These are phyloP conservation scores for Botrytis tulipae DNA, from an alignment of 2,329 filamentous ascomycete genomes.

Conservation along the genomic window DNA sequence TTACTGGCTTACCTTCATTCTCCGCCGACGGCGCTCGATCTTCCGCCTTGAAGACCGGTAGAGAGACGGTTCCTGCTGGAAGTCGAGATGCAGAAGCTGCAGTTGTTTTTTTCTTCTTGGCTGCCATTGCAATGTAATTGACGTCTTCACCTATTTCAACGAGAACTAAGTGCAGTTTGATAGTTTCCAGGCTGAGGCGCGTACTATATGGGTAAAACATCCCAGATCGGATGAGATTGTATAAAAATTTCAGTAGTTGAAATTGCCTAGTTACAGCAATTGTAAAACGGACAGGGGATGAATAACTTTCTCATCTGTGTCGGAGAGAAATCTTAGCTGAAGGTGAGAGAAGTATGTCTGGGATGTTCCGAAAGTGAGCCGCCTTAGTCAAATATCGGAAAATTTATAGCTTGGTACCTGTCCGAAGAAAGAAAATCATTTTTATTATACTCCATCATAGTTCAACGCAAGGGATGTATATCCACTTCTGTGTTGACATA, in stretches of 20 bases:
- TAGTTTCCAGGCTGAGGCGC: neutral
- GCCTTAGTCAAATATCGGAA: too few species aligned
- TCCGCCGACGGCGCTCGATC: neutral
- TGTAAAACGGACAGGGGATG: neutral
- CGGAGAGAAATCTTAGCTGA: neutral
- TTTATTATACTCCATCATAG: neutral
- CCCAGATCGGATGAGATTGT: neutral
- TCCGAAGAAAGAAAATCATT: neutral
- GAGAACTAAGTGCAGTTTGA: too few species aligned
- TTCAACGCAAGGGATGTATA: neutral
- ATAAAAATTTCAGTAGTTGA: neutral
- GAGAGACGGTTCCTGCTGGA: neutral
- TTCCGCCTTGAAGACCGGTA: neutral
- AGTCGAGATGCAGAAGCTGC: neutral
- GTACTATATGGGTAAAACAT: too few species aligned
- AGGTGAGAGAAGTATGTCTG: neutral
- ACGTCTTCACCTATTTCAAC: rapidly evolving
- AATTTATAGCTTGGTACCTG: neutral
- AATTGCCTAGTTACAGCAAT: neutral
- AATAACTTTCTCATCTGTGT: rapidly evolving
- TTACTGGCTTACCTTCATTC: neutral
- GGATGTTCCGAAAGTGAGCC: neutral
- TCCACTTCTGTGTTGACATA: rapidly evolving
- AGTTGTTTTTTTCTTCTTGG: constrained; percentile 3
- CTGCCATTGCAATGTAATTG: neutral